Evolutionary conservation across 2,329 filamentous ascomycete species (phyloP), one percentile per base, ranked within the genome.

Genomic region (Helicocarpus griseus): DNA sequence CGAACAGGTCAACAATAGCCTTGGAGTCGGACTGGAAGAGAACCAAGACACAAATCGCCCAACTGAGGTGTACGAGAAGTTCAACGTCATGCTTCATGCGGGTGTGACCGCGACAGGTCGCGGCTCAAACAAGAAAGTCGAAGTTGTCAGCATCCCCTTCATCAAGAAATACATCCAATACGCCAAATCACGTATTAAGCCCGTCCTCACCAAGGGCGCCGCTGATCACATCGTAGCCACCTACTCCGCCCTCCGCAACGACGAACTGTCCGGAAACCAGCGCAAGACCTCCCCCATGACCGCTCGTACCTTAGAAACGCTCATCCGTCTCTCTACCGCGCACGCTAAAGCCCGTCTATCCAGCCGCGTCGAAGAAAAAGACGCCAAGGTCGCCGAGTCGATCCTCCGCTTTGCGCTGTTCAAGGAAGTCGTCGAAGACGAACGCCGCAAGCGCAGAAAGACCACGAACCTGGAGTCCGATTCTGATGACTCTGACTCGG

Each of bases 81-180:
- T 86, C 71, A 93, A 97, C 62, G 81, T 86, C 28, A 95, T 97
- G 88, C 79, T 98, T 39, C 93, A 98, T 65, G 87, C 89, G 8
- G 93, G 93, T 54, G 88, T 96, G 44, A 88, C 83, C 5, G 71
- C 84, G 3, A 77, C 83, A 11, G 86, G 86, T 8, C 81, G 88
- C 36, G 87, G 87, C 9, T 73, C 84, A 24, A 82, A 81, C 60
- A 86, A 87, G 68, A 85, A 86, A 57, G 81, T 87, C 4, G 89
- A 96, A 67, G 87, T 98, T 13, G 76, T 98, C 50, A 95, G 87
- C 71, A 96, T 98, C 54, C 87, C 90, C 0, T 98, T 98, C 71
- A 89, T 98, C 76, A 98, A 98, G 75, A 98, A 98, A 72, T 98
- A 96, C 69, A 94, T 98, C 43, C 93, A 98, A 66, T 98, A 98